Evolutionary conservation across 345 rosid species (phyloP).

Genomic region (Salix koriyanagi): DNA sequence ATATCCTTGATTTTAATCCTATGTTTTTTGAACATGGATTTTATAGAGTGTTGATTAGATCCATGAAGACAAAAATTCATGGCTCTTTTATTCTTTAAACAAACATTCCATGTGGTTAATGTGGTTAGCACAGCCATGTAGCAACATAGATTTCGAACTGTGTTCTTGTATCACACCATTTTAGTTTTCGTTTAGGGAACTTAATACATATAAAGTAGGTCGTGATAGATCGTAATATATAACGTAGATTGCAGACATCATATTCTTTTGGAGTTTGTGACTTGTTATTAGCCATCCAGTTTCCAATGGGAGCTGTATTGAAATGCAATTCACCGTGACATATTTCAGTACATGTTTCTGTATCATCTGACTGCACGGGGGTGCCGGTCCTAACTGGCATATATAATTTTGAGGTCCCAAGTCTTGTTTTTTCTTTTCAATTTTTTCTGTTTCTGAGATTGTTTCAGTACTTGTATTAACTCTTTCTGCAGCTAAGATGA

Average conservation of each 20-base stretch:
- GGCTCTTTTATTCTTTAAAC: not conserved
- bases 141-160: not conserved
- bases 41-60: not conserved
- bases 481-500: not conserved
- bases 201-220: not conserved
- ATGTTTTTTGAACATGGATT: not conserved
- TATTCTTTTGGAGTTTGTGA: too few relatives aligned
- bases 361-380: not conserved
- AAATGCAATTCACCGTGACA: too few relatives aligned
- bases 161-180: not conserved
- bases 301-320: too few relatives aligned
- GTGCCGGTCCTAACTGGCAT: too few relatives aligned
- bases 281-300: too few relatives aligned
- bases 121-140: not conserved
- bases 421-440: not conserved
- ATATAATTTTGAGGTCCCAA: not conserved
- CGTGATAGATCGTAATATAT: not conserved
- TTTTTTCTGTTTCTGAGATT: not conserved
- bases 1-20: not conserved
- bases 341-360: too few relatives aligned
- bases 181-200: not conserved
- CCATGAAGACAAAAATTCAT: not conserved
- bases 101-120: not conserved
- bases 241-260: too few relatives aligned
- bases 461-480: not conserved